These are phyloP conservation scores for Arbutus unedo DNA, from an alignment of 148 eudicot genomes.

Conservation along the genomic window DNA sequence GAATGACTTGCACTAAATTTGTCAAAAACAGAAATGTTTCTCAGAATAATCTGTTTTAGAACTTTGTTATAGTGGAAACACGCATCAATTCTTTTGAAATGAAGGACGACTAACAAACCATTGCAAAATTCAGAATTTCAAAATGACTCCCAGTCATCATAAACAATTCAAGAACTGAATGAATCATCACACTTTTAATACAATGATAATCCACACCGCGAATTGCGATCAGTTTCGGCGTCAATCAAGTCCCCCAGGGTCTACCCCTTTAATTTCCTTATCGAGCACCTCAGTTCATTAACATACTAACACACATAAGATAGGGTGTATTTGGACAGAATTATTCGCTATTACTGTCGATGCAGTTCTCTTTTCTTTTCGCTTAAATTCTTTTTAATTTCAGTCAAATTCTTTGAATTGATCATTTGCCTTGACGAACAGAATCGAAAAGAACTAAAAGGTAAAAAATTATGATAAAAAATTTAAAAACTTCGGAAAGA, in stretches of 20 bases:
- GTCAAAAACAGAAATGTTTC: background rate
- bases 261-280: background rate
- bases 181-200: background rate
- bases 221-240: background rate
- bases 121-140: background rate
- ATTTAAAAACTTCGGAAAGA: no score
- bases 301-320: background rate
- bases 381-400: no score
- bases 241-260: background rate
- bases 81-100: no score
- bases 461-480: no score
- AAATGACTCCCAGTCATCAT: background rate
- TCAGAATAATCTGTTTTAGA: background rate
- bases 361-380: no score
- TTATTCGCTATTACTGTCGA: no score
- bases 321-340: no score
- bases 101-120: background rate
- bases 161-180: slow-evolving; percentile 5
- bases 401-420: no score
- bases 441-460: no score
- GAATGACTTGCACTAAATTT: background rate
- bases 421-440: no score
- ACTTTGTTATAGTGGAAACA: no score
- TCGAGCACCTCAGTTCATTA: background rate
- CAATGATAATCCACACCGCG: background rate